Evolutionary conservation across 495 filamentous ascomycete species (phyloP).

Genomic region (Parathielavia appendiculata): DNA sequence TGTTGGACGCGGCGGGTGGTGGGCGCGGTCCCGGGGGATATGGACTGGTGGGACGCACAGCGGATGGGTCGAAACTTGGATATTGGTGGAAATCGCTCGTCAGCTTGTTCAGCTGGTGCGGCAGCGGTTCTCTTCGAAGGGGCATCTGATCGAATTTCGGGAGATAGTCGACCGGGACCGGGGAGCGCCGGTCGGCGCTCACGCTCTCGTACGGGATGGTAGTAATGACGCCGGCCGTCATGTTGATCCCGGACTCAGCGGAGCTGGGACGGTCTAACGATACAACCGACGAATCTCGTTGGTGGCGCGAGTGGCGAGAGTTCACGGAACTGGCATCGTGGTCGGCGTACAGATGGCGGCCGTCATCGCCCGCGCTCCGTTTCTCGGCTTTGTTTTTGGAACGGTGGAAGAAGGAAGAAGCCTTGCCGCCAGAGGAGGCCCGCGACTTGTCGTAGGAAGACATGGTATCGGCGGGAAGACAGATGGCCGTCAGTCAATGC

Average conservation of each 20-base stretch:
- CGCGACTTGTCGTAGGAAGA: conserved; percentile 69
- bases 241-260: conserved; percentile 52
- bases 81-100: conserved; percentile 86
- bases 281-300: conserved; percentile 69
- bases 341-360: conserved; percentile 46
- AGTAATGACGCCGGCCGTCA: conserved; percentile 80
- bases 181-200: conserved; percentile 60
- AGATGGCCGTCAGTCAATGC: conserved; percentile 29
- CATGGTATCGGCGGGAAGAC: conserved; percentile 39
- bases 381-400: conserved; percentile 71
- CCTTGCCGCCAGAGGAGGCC: conserved; percentile 80
- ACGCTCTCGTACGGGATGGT: conserved; percentile 83
- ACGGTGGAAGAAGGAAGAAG: conserved; percentile 66
- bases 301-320: conserved; percentile 74
- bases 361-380: conserved; percentile 48
- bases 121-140: conserved; percentile 62
- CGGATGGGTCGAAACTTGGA: conserved; percentile 60
- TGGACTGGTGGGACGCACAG: conserved; percentile 44
- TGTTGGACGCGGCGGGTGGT: conserved; percentile 57
- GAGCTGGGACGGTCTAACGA: conserved; percentile 61
- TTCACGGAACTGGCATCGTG: conserved; percentile 53
- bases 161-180: conserved; percentile 71
- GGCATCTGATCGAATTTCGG: conserved; percentile 63
- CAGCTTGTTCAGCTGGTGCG: conserved; percentile 74
- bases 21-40: conserved; percentile 65